Evolutionary conservation across 768 basidiomycete species (phyloP), one percentile per base, ranked within the genome.

Genomic region (Boletellus emodensis): DNA sequence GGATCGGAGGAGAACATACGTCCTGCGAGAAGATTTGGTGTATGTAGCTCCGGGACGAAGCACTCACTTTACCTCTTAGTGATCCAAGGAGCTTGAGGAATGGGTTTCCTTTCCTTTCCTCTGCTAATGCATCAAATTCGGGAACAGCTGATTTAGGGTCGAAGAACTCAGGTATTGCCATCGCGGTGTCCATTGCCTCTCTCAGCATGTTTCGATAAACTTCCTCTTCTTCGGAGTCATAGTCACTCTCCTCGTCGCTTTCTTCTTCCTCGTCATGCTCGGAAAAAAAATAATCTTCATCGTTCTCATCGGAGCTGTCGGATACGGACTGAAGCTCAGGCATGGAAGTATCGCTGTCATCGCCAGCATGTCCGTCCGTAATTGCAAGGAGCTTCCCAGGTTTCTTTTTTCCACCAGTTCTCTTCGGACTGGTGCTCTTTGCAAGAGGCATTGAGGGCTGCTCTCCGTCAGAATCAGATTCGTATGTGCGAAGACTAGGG

Each of bases 61-160:
- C 13, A 20, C 39, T 34, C 40, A 35, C 54, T 68, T 33, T 48
- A 83, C 89, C 90, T 79, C 84, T 76, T 50, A 92, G 64, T 13
- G 85, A 84, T 33, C 84, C 83, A 55, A 93, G 71, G 33, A 90
- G 66, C 62, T 84, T 90, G 58, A 91, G 64, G 65, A 93, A 90
- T 0, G 88, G 86, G 60, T 92, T 93, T 17, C 75, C 79, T 60
- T 83, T 84, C 46, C 76, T 72, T 46, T 79, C 76, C 20, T 82
- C 79, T 13, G 68, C 65, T 6, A 74, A 55, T 12, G 72, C 64
- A 36, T 72, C 63, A 41, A 76, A 74, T 43, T 77, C 72, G 46
- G 80, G 71, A 4, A 76, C 71, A 3, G 68, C 61, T 7, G 72
- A 71, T 48, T 69, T 72, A 28, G 72, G 72, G 60, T 85, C 80